Conservation (phyloP, 2,329 filamentous ascomycete genomes). For the Colletotrichum sp. region DNA sequence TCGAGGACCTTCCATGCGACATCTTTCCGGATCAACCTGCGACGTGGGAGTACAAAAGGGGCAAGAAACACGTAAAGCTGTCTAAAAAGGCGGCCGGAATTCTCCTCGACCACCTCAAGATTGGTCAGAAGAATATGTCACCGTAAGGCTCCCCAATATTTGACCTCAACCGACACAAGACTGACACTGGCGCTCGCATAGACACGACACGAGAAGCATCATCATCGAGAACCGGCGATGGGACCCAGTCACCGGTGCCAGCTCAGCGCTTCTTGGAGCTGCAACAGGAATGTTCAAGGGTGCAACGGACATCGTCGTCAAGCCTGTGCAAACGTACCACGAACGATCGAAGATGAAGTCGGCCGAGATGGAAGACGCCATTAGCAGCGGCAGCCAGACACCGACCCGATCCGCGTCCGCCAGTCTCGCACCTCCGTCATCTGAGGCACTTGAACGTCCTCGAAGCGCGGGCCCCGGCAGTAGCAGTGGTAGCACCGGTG, state of each 20-base stretch:
- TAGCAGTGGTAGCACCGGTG: not conserved
- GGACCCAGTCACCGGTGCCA: slow-evolving; percentile 33
- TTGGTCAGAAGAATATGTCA: slow-evolving; percentile 28
- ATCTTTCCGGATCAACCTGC: slow-evolving; percentile 51
- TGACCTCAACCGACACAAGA: too few species aligned
- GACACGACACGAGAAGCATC: slow-evolving; percentile 45
- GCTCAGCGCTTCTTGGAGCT: slow-evolving; percentile 21
- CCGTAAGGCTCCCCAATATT: not conserved
- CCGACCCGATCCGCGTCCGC: not conserved
- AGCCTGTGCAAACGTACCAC: slow-evolving; percentile 20
- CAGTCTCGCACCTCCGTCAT: not conserved
- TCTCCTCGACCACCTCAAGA: slow-evolving; percentile 53
- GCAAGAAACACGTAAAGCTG: slow-evolving; percentile 45
- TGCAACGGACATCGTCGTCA: slow-evolving; percentile 21
- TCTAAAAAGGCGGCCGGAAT: slow-evolving; percentile 59
- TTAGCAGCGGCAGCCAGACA: not conserved
- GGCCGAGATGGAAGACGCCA: not conserved
- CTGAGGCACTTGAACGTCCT: not conserved
- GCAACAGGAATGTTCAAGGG: slow-evolving; percentile 15
- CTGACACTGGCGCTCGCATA: not conserved
- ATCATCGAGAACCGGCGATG: slow-evolving; percentile 37
- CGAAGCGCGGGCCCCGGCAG: not conserved
- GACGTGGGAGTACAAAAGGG: slow-evolving; percentile 51
- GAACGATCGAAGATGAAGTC: not conserved
- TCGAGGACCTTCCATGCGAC: slow-evolving; percentile 38